These are phyloP conservation scores for Alternaria gaisen DNA, from an alignment of 2,329 filamentous ascomycete genomes.

Conservation along the genomic window DNA sequence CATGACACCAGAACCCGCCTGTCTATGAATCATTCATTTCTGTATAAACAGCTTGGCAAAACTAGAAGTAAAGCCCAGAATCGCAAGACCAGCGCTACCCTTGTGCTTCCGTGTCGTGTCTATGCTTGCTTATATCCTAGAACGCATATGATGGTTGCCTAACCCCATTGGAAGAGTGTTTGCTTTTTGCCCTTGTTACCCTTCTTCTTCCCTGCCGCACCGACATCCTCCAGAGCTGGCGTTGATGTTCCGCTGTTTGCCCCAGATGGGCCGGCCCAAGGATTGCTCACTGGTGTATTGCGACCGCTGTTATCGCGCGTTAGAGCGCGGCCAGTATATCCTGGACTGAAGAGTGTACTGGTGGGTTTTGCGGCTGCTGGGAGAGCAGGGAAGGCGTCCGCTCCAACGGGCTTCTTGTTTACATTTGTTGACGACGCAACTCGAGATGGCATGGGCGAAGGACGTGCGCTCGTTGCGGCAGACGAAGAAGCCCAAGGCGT, in stretches of 20 bases:
- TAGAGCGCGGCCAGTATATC: conserved; percentile 57
- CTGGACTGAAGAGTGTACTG: conserved; percentile 62
- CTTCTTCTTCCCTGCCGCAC: conserved; percentile 53
- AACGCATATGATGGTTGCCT: background rate
- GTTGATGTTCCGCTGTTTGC: conserved; percentile 36
- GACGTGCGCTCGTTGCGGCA: conserved; percentile 38
- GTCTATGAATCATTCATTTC: background rate
- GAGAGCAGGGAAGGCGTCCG: conserved; percentile 81
- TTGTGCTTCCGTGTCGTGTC: background rate
- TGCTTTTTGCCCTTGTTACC: conserved; percentile 62
- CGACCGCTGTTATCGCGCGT: conserved; percentile 55
- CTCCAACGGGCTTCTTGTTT: conserved; percentile 33
- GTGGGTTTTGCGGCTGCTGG: conserved; percentile 78
- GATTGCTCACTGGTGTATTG: conserved; percentile 49
- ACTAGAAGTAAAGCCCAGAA: background rate
- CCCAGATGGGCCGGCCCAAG: conserved; percentile 51
- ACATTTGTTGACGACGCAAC: conserved; percentile 39
- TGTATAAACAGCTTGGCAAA: background rate
- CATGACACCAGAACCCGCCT: background rate
- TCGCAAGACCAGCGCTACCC: background rate
- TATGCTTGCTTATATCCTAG: background rate
- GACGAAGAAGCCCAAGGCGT: conserved; percentile 48
- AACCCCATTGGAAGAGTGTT: conserved; percentile 61
- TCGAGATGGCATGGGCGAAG: conserved; percentile 51
- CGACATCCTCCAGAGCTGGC: conserved; percentile 34